Base-by-base conservation (phyloP, 495 filamentous ascomycete genomes). In the Penicillium lividum region DNA sequence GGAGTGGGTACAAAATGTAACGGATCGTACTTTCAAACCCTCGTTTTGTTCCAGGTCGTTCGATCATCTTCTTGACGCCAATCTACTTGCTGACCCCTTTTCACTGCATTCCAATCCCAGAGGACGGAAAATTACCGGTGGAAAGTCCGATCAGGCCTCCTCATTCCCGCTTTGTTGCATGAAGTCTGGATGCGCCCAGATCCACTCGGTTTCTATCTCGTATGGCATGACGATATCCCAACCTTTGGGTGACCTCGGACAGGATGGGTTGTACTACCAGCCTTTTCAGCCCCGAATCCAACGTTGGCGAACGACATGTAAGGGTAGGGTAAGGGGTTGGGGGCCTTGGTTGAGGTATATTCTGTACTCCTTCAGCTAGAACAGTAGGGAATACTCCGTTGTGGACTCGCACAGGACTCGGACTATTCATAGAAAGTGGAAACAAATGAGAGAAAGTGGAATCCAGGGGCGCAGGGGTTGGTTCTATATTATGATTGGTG, bases 391-490 rank as follows among this genome's bases (percentile, higher is more conserved):
- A 22, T 22, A 22, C 22, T 22, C 22, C 22, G 22, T 22, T 1
- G 22, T 22, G 22, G 22, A 22, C 22, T 22, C 22, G 22, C 2
- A 22, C 22, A 22, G 22, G 22, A 22, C 22, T 22, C 22, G 22
- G 27, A 33, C 30, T 34, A 50, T 30, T 50, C 47, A 50, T 30
- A 30, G 47, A 29, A 34, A 38, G 50, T 27, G 16, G 28, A 30
- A 31, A 38, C 48, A 9, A 49, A 16, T 18, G 15, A 51, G 56
- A 51, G 27, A 31, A 58, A 55, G 53, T 58, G 65, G 65, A 60
- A 67, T 67, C 58, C 62, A 67, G 62, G 62, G 62, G 62, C 53
- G 58, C 57, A 61, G 59, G 64, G 61, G 62, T 27, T 29, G 33
- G 50, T 13, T 22, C n/a, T 5, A 6, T 11, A 5, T 25, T 22